phyloP scores from a whole-genome alignment of 2,329 filamentous ascomycete species.

The Fusarium sterilihyphosum region DNA sequence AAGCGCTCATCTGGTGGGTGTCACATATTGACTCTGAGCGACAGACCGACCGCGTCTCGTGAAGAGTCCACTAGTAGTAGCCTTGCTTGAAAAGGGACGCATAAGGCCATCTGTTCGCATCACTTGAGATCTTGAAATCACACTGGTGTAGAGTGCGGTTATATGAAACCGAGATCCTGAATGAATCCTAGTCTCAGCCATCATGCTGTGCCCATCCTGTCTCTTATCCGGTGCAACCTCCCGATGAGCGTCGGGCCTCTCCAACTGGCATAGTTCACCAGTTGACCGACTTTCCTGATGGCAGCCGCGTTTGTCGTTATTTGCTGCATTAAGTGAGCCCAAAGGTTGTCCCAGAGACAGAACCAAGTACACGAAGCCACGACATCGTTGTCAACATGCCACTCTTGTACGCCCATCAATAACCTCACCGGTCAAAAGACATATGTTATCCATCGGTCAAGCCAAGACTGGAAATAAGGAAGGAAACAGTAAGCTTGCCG shows the following conservation, averaged over 20 bases:
- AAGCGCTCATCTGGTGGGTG: conserved; percentile 1
- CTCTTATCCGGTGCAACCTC: conserved; percentile 21
- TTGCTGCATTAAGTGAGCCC: conserved; percentile 7
- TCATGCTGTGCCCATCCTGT: conserved; percentile 4
- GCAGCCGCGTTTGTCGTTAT: conserved; percentile 9
- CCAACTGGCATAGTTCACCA: conserved; percentile 1
- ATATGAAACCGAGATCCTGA: not conserved
- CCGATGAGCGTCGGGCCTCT: conserved; percentile 23
- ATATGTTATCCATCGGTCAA: conserved; percentile 6
- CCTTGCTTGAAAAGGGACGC: conserved; percentile 11
- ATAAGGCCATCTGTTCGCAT: not conserved
- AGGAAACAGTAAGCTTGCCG: not conserved
- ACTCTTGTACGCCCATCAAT: conserved; percentile 26
- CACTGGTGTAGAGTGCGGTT: not conserved
- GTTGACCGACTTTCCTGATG: conserved; percentile 25
- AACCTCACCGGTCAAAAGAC: conserved; percentile 35
- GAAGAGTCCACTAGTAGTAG: conserved; percentile 7
- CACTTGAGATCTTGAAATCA: not conserved
- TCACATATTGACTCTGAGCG: conserved; percentile 6
- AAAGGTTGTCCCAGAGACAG: conserved; percentile 15
- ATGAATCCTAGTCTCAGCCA: not conserved
- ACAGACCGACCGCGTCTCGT: not conserved
- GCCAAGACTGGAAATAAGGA: not conserved
- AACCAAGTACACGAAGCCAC: conserved; percentile 23
- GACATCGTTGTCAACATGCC: conserved; percentile 14